phyloP scores from a whole-genome alignment of 2,329 filamentous ascomycete species.

The Samsoniella hepiali region DNA sequence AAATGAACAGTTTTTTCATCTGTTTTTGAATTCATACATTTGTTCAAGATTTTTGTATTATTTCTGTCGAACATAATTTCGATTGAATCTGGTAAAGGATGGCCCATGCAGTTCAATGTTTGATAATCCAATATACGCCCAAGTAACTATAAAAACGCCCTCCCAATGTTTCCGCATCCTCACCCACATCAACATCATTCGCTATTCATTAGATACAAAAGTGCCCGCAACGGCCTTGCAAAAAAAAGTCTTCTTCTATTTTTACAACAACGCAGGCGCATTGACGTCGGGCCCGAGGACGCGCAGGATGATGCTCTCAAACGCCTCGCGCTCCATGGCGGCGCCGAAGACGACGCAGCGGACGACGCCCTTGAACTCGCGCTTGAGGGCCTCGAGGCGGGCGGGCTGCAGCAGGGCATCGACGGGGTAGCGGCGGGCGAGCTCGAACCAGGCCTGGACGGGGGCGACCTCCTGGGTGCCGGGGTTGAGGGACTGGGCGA shows the following conservation, averaged over 20 bases:
- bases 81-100: neutral
- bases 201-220: neutral
- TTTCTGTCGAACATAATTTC: neutral
- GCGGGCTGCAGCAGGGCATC: slow-evolving; percentile 34
- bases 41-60: neutral
- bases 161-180: neutral
- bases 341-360: slow-evolving; percentile 48
- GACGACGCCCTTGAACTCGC: slow-evolving; percentile 42
- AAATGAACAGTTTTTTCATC: neutral
- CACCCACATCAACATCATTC: neutral
- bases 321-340: slow-evolving; percentile 43
- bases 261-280: neutral
- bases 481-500: slow-evolving; percentile 44
- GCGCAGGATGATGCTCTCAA: slow-evolving; percentile 43
- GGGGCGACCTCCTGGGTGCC: slow-evolving; percentile 45
- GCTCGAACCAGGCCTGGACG: slow-evolving; percentile 55
- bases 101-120: neutral
- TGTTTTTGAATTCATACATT: neutral
- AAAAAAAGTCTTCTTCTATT: neutral
- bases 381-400: slow-evolving; percentile 37
- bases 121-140: slow-evolving; percentile 4
- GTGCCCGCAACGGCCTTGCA: too few relatives aligned
- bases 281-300: slow-evolving; percentile 32
- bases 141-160: slow-evolving; percentile 1
- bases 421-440: slow-evolving; percentile 41